A percentile compares a stretch with the other conserved stretches of the same genome.
Conservation (phyloP, 2,329 filamentous ascomycete genomes). For the Neurospora sp. region DNA sequence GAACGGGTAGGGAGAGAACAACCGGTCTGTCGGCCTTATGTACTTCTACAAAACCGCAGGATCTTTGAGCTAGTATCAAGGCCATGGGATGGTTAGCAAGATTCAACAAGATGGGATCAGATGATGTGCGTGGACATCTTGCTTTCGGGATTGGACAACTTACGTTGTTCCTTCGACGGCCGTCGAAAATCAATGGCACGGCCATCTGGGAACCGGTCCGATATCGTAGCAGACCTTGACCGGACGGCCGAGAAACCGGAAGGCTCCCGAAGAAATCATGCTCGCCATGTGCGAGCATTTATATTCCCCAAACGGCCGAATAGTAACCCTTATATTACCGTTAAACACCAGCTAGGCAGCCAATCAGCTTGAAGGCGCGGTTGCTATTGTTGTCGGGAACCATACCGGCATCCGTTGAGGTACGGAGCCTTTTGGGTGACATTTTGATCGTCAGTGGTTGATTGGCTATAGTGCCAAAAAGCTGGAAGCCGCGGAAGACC, state of each 20-base stretch:
- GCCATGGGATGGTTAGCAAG: too few relatives aligned
- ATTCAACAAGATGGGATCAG: neutral
- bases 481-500: neutral
- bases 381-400: neutral
- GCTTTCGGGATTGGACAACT: neutral
- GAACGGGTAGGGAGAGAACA: neutral
- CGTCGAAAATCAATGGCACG: neutral
- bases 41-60: neutral
- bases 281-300: neutral
- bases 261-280: neutral
- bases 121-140: neutral
- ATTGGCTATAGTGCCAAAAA: neutral
- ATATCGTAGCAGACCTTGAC: neutral
- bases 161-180: neutral
- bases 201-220: rapidly evolving
- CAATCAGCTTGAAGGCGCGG: neutral
- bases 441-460: neutral
- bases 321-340: neutral
- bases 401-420: neutral
- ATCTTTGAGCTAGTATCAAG: neutral
- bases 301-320: neutral
- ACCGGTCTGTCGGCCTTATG: neutral
- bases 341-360: neutral
- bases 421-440: neutral
- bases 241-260: neutral